These are phyloP conservation scores for Geranium rotundifolium DNA, from an alignment of 345 rosid genomes.

Conservation along the genomic window DNA sequence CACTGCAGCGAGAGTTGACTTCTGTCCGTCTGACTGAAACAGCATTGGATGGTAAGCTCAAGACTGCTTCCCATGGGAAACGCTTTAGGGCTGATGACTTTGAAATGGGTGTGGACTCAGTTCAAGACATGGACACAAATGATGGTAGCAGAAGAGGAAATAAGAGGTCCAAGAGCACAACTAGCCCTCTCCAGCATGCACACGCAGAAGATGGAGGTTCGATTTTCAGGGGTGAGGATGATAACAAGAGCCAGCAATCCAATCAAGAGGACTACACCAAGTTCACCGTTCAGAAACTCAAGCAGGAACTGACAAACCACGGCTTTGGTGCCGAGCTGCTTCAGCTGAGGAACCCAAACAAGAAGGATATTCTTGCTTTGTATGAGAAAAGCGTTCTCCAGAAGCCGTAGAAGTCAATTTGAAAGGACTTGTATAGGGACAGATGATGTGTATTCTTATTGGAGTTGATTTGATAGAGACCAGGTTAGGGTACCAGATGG, in stretches of 20 bases:
- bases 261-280: conserved; percentile 61
- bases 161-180: conserved; percentile 59
- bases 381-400: conserved; percentile 66
- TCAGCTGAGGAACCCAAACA: conserved; percentile 55
- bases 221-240: conserved; percentile 48
- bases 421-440: no score
- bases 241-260: conserved; percentile 42
- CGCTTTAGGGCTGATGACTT: conserved; percentile 48
- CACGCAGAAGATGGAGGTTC: conserved; percentile 64
- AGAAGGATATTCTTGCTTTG: conserved; percentile 72
- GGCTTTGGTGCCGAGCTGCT: conserved; percentile 77
- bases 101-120: conserved; percentile 56
- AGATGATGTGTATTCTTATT: no score
- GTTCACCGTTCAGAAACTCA: conserved; percentile 64
- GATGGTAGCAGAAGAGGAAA: conserved; percentile 27
- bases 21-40: conserved; percentile 71
- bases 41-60: conserved; percentile 69
- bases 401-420: conserved; percentile 20
- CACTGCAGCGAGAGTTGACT: conserved; percentile 73
- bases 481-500: no score
- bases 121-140: conserved; percentile 43
- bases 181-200: conserved; percentile 33
- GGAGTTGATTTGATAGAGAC: no score
- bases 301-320: conserved; percentile 79
- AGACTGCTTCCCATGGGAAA: conserved; percentile 62